Evolutionary conservation across 2,329 filamentous ascomycete genomes (phyloP).

Genomic region (Pseudogymnoascus sp.): DNA sequence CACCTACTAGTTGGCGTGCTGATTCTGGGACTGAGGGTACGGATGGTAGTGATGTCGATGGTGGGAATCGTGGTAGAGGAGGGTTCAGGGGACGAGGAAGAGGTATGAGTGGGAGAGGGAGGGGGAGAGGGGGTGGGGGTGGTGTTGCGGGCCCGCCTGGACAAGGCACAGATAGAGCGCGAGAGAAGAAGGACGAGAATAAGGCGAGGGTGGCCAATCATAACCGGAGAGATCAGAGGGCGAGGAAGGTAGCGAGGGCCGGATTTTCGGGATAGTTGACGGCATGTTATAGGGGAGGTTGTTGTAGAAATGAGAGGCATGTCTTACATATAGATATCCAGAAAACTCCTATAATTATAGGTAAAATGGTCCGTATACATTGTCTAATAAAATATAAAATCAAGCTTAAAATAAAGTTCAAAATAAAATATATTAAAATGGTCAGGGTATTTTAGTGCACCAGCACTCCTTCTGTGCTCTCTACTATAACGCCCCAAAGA

Average conservation of each 20-base stretch:
- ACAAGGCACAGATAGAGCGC: conserved; percentile 60
- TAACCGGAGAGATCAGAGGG: conserved; percentile 65
- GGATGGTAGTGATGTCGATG: conserved; percentile 46
- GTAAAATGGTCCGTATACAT: neutral
- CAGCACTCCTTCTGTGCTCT: neutral
- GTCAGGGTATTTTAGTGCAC: neutral
- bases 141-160: conserved; percentile 57
- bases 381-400: neutral
- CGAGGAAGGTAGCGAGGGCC: conserved; percentile 56
- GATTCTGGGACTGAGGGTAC: conserved; percentile 46
- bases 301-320: neutral
- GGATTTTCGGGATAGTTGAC: conserved; percentile 29
- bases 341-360: neutral
- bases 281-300: neutral
- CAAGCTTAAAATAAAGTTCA: neutral
- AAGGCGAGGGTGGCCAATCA: conserved; percentile 81
- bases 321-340: neutral
- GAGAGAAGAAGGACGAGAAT: conserved; percentile 71
- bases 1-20: conserved; percentile 56
- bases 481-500: neutral
- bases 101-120: conserved; percentile 37
- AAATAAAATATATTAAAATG: neutral
- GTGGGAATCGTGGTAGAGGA: conserved; percentile 33
- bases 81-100: conserved; percentile 37
- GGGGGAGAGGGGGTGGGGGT: conserved; percentile 42